These are phyloP conservation scores for Podaxis sp. DNA, from an alignment of 768 basidiomycete genomes.

Conservation along the genomic window DNA sequence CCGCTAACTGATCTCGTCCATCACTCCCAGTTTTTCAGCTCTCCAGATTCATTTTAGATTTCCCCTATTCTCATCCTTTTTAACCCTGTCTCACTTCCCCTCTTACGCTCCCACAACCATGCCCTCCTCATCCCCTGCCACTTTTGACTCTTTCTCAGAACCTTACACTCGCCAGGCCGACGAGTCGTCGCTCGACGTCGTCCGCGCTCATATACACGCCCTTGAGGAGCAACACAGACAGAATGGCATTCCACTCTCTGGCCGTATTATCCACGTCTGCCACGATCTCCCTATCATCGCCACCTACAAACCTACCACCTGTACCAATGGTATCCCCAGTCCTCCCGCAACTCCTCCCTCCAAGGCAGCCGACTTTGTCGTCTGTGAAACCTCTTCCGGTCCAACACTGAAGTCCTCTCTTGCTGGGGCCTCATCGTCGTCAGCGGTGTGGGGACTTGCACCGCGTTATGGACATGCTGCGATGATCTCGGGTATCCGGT, in stretches of 20 bases:
- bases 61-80: constrained; percentile 5
- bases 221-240: constrained; percentile 74
- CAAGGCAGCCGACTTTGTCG: constrained; percentile 45
- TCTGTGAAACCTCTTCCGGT: constrained; percentile 7
- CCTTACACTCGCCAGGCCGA: constrained; percentile 66
- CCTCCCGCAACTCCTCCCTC: constrained; percentile 81
- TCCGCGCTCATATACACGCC: constrained; percentile 67
- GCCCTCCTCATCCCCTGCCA: neutral
- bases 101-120: neutral
- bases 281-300: constrained; percentile 85
- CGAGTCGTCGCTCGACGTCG: constrained; percentile 68
- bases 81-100: neutral
- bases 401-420: neutral
- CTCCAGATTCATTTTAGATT: constrained; percentile 5
- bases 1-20: constrained; percentile 16
- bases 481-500: constrained; percentile 91
- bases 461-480: constrained; percentile 90
- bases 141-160: constrained; percentile 74
- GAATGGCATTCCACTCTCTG: constrained; percentile 74
- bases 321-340: constrained; percentile 50
- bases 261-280: constrained; percentile 89
- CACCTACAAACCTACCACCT: constrained; percentile 44
- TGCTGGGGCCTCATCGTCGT: constrained; percentile 8
- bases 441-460: constrained; percentile 67
- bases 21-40: constrained; percentile 11